Percentiles rank a stretch among this genome's conserved stretches.
Evolutionary conservation across 768 basidiomycete species (phyloP).

Genomic region (Mycena epipterygia): DNA sequence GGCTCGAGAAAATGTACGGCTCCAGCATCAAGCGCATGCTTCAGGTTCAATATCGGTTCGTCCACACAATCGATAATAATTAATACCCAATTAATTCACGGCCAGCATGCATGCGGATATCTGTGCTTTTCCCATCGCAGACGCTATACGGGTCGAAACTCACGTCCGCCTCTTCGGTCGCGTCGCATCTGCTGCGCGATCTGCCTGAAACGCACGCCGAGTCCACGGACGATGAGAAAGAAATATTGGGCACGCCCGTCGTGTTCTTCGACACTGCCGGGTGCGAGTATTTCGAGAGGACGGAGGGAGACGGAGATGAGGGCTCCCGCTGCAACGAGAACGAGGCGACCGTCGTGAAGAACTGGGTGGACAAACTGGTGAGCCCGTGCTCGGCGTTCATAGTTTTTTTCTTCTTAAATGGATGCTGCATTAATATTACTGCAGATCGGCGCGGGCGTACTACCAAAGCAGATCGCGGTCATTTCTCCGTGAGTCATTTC

Average conservation of each 20-base stretch:
- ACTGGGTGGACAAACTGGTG: constrained; percentile 87
- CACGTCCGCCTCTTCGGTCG: constrained; percentile 78
- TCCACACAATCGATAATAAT: neutral
- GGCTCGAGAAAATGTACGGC: constrained; percentile 92
- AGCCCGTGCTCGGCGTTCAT: constrained; percentile 1
- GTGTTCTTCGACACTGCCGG: constrained; percentile 97
- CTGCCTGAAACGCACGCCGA: constrained; percentile 66
- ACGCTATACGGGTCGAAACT: constrained; percentile 84
- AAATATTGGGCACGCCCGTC: constrained; percentile 81
- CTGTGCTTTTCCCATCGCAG: constrained; percentile 86
- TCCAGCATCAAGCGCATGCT: constrained; percentile 87
- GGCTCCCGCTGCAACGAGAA: constrained; percentile 96
- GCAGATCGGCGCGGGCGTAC: constrained; percentile 38
- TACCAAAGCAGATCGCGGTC: constrained; percentile 82
- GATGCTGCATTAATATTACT: too few relatives aligned
- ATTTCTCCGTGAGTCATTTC: constrained; percentile 87
- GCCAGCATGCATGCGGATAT: constrained; percentile 91
- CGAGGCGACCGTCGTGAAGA: constrained; percentile 87
- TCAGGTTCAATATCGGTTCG: constrained; percentile 88
- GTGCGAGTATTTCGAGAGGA: constrained; percentile 91
- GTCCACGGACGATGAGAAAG: constrained; percentile 78
- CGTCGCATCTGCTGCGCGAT: constrained; percentile 78
- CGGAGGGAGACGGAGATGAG: constrained; percentile 85
- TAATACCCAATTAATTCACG: neutral
- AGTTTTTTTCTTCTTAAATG: too few relatives aligned